Percentiles rank a stretch among this genome's conserved stretches.
These are phyloP conservation scores for Boletus fagicola DNA, from an alignment of 768 basidiomycete genomes.

Conservation along the genomic window DNA sequence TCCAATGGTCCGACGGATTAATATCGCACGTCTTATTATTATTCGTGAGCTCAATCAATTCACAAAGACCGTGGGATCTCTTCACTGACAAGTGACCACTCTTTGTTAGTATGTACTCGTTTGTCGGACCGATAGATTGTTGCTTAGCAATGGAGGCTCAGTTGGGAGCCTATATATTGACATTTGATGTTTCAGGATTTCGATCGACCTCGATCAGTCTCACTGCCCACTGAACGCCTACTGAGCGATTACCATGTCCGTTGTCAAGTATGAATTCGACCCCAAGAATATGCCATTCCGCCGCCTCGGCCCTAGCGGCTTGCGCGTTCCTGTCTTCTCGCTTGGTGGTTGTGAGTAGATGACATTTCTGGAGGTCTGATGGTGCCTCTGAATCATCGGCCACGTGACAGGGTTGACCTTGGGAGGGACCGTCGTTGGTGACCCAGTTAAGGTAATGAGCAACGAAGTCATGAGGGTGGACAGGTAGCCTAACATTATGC, in stretches of 20 bases:
- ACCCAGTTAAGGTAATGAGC: slow-evolving; percentile 46
- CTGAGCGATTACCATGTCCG: slow-evolving; percentile 20
- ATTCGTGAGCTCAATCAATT: neutral
- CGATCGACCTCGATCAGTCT: neutral
- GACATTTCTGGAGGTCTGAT: neutral
- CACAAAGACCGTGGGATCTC: neutral
- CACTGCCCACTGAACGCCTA: neutral
- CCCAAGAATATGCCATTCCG: slow-evolving; percentile 42
- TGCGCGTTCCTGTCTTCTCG: slow-evolving; percentile 51
- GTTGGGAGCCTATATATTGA: slow-evolving; percentile 16
- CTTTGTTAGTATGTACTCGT: neutral
- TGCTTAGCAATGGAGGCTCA: slow-evolving; percentile 14
- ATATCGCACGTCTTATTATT: neutral
- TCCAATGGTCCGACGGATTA: no score
- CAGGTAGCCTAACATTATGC: neutral
- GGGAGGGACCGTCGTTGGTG: slow-evolving; percentile 47
- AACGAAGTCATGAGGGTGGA: neutral
- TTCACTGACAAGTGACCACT: neutral
- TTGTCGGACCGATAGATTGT: slow-evolving; percentile 3
- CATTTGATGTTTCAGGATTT: neutral
- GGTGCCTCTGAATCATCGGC: slow-evolving; percentile 1
- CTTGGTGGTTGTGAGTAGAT: slow-evolving; percentile 46
- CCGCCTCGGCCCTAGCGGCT: slow-evolving; percentile 44
- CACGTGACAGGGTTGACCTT: slow-evolving; percentile 41
- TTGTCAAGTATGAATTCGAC: slow-evolving; percentile 33